Base-by-base conservation (phyloP, 306 rosid genomes). In the Neltuma alba region DNA sequence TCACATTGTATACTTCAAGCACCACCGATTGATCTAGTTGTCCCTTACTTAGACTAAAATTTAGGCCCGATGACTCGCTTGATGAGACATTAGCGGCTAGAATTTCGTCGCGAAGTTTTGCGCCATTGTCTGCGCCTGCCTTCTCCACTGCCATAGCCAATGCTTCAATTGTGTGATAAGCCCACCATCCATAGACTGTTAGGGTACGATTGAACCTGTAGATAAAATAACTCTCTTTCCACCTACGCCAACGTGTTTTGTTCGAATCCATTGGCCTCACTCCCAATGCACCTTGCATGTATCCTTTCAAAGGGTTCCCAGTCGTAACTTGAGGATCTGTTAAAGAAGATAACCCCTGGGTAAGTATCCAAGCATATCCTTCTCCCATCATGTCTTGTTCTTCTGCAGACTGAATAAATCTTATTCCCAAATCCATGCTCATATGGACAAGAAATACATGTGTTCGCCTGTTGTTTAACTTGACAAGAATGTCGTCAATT, bases 1-100 rank as follows among this genome's bases (percentile, higher is more conserved):
- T 7, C 69, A 82, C 68, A 50, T 87, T 87, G 71, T 77, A 42
- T 10, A 87, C 70, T 68, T 87, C 85, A 77, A 77, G 58, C 16
- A 10, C 8, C 16, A 10, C 8, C 34, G 81, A 72, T 15, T 79
- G 61, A 41, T 77, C 71, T 64, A 87, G 60, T 42, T 82, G 80
- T 37, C 88, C 80, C 1, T 75, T 16, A 1, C 38, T 52, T 31
- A 82, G 52, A 25, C 5, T 14, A 44, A 87, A 80, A 31, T 74
- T 0, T 2, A 20, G 2, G 60, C 88, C 85, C 13, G 77, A 42
- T 18, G 77, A 42, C 4, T 74, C 7, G n/a, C 80, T 76, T 33
- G 18, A n/a, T 8, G 16, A 87, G 82, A n/a, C n/a, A 27, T 33
- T 41, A 30, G 74, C 41, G 34, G 23, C 42, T 42, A 4, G 10